phyloP scores from a whole-genome alignment of 345 rosid genomes.

The Hibiscus trionum region DNA sequence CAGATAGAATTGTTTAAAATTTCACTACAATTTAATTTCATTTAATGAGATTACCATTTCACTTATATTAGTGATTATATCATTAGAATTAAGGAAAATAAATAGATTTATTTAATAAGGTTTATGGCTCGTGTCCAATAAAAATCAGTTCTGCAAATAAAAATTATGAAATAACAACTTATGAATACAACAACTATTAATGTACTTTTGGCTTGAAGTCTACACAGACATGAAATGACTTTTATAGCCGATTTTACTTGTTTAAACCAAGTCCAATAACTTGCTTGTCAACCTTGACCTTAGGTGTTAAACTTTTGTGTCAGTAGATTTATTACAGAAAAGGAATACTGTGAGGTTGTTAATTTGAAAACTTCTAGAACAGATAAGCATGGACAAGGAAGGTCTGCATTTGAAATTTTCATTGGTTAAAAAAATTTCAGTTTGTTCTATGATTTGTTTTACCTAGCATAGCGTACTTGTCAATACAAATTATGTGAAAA shows the following conservation, averaged over 20 bases:
- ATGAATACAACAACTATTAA: not conserved
- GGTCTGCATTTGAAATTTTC: not conserved
- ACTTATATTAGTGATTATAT: not conserved
- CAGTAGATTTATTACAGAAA: not conserved
- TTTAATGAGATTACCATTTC: not conserved
- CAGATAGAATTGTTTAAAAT: not conserved
- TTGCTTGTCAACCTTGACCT: not conserved
- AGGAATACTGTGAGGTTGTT: not conserved
- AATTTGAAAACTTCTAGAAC: not conserved
- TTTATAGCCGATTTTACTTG: not conserved
- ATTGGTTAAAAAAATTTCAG: not conserved
- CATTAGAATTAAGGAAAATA: not conserved
- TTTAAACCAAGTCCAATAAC: not conserved
- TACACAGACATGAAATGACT: not conserved
- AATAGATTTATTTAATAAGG: not conserved
- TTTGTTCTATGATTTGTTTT: not conserved
- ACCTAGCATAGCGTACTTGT: not conserved
- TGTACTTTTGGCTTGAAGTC: not conserved
- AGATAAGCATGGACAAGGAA: not conserved
- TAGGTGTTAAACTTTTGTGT: not conserved
- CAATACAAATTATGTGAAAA: not conserved
- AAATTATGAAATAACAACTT: not conserved
- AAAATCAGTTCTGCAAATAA: no score
- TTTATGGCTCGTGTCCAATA: no score
- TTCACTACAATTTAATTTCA: not conserved